Evolutionary conservation across 805 yeast species (phyloP), one percentile per base, ranked within the genome.

Genomic region (Candida taoyuanica): DNA sequence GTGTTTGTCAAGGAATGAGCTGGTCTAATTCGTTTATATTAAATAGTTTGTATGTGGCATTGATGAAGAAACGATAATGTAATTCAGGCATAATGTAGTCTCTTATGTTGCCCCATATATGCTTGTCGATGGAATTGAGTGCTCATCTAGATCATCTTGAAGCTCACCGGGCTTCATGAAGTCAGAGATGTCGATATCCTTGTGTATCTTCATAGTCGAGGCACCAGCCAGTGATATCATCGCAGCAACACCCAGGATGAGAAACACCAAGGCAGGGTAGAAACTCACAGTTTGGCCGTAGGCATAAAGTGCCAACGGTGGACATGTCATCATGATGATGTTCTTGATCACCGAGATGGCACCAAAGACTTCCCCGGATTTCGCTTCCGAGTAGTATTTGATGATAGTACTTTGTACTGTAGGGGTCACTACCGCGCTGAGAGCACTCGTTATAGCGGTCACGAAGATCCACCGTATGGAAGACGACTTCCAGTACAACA

Each of bases 311-410:
- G 73, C 56, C 0, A 63, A 14, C 5, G 77, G 58, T 0, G 91
- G 87, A 1, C 68, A 60, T 7, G 70, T 39, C 42, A 80, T 60
- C 41, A 64, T 58, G 4, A 72, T 57, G 0, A 72, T 34, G 46
- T 76, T 79, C 52, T 77, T 74, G n/a, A 81, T 53, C 34, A 83
- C 55, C 0, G 86, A 75, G 31, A 82, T 55, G 1, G 81, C 86
- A 7, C 91, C 88, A 60, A 81, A 82, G 14, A 80, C 65, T 56
- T 81, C 87, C n/a, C 94, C 94, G 5, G 76, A 68, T 44, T 71
- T 70, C 12, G 71, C 67, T 28, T 75, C 76, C 1, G 76, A 74
- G 43, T 70, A 73, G 55, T 78, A 78, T 54, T 84, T 84, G 38
- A 78, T 67, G 11, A 81, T 59, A 2, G 83, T 47, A 0, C 82